Evolutionary conservation across 1,284 basidiomycete species (phyloP), one percentile per base, ranked within the genome.

Genomic region (Uromyces viciae-fabae): DNA sequence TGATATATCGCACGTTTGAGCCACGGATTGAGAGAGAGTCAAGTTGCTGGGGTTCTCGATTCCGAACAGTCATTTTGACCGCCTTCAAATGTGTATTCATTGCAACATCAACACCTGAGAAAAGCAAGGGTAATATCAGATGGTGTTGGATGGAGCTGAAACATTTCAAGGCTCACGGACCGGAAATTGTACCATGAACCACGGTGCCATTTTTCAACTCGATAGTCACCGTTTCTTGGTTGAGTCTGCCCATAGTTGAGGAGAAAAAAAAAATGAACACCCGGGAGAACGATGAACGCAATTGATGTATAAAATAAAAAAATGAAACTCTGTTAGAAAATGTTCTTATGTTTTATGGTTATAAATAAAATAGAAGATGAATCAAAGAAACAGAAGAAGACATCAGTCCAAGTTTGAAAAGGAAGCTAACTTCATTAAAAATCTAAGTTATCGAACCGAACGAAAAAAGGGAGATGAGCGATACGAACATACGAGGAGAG

Each of bases 141-240:
- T 5, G 60, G 58, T 31, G n/a, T 19, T 7, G 7, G 58, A 22
- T 52, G 28, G 54, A 31, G 5, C 9, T 8, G 38, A 22, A 15
- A 40, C 31, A 3, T 25, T 25, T 60, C n/a, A 78, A 68, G n/a
- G 36, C 31, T 42, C 38, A 75, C 72, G 52, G 84, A 95, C 95
- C 95, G 43, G 95, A 98, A 86, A 99, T 98, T 33, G 96, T 99
- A 22, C 96, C 96, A 85, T 97, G 93, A 38, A 99, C 92, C 80
- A 95, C 88, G 0, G 94, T 94, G 60, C 96, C 96, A 84, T 99
- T 98, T 89, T 99, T 99, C 85, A 99, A 90, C 89, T 99, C 95
- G 86, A 99, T 91, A 83, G 95, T 94, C 84, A 98, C 95, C 84
- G 95, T 96, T 90, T 99, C 96, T 87, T 98, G 98, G 90, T 98